Percentiles rank a stretch among this genome's conserved stretches.
phyloP scores from a whole-genome alignment of 2,329 filamentous ascomycete genomes.

The Atkinsonella texensis region DNA sequence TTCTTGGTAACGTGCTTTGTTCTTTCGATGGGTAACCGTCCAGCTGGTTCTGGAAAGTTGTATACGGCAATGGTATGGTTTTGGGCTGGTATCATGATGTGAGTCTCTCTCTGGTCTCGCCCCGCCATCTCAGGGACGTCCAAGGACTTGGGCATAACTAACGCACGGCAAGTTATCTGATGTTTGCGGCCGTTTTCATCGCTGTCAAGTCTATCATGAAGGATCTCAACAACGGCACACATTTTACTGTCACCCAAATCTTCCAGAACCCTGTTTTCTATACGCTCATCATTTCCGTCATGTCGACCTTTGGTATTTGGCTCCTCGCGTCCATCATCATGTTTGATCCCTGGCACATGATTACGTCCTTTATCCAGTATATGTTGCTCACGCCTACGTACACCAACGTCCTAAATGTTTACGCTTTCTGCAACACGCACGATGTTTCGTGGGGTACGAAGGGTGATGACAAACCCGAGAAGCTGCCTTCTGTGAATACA shows the following conservation, averaged over 20 bases:
- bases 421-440: constrained; percentile 97
- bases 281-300: constrained; percentile 82
- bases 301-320: constrained; percentile 90
- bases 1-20: constrained; percentile 93
- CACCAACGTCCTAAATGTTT: constrained; percentile 97
- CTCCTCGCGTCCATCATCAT: constrained; percentile 84
- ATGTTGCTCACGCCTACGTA: constrained; percentile 90
- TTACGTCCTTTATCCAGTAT: constrained; percentile 92
- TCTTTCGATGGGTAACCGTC: constrained; percentile 83
- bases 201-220: constrained; percentile 73
- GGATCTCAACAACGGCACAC: constrained; percentile 46
- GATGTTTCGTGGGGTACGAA: constrained; percentile 98
- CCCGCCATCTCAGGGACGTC: not conserved
- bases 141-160: not conserved
- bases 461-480: constrained; percentile 90
- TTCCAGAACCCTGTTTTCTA: constrained; percentile 87
- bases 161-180: constrained; percentile 52
- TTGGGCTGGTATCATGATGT: constrained; percentile 92
- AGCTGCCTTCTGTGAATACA: constrained; percentile 74
- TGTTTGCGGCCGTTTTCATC: constrained; percentile 92
- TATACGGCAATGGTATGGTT: constrained; percentile 98
- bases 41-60: constrained; percentile 82
- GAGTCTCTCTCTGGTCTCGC: constrained; percentile 25
- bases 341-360: constrained; percentile 98
- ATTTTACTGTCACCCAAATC: constrained; percentile 59